Conservation (phyloP, 331 rosid genomes). For the Acacia concinna region DNA sequence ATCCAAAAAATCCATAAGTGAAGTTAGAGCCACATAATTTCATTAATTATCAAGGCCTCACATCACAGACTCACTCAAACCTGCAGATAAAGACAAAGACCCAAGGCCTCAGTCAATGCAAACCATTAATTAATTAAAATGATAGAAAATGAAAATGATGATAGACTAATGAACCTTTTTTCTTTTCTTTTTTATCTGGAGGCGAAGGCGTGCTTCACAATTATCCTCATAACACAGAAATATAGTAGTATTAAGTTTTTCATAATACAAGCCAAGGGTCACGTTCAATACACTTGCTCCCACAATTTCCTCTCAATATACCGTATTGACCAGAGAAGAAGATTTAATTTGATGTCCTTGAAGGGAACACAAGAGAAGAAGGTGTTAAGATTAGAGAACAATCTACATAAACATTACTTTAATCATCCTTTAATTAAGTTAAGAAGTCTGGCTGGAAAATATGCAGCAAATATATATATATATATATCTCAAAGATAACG, state of each 20-base stretch:
- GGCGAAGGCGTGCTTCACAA: not conserved
- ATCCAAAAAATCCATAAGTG: not conserved
- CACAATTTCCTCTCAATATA: not conserved
- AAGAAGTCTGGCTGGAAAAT: not conserved
- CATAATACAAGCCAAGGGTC: too few relatives aligned
- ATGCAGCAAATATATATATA: not conserved
- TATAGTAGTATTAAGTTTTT: not conserved
- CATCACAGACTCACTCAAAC: not conserved
- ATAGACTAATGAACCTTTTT: not conserved
- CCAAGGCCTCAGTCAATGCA: not conserved
- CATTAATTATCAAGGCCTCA: not conserved
- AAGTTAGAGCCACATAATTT: not conserved
- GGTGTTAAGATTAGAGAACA: not conserved
- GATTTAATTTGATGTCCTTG: not conserved
- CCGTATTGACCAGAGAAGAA: not conserved
- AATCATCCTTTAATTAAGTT: not conserved
- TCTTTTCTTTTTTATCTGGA: too few relatives aligned
- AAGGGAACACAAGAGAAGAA: not conserved
- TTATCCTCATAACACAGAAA: not conserved
- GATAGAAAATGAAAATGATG: not conserved
- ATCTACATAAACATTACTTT: not conserved
- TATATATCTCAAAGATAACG: not conserved
- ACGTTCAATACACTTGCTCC: not conserved
- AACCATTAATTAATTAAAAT: not conserved
- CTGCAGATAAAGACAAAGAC: not conserved